These are phyloP conservation scores for Boletellus ananas DNA, from an alignment of 768 basidiomycete species.

Conservation along the genomic window DNA sequence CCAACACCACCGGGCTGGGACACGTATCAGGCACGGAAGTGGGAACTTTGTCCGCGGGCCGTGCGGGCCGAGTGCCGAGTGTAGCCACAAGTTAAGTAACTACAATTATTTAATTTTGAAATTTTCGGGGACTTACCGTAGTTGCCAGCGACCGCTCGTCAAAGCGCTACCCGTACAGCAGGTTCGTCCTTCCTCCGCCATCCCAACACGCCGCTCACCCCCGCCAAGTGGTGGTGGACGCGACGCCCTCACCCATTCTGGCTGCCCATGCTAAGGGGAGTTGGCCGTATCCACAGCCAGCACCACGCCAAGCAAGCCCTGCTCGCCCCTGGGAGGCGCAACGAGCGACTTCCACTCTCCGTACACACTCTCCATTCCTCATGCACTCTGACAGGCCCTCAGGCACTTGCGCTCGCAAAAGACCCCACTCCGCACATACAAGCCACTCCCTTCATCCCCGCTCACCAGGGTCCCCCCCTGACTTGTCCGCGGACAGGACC, in stretches of 20 bases:
- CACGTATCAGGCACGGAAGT: background rate
- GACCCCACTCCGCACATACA: background rate
- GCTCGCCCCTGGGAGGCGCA: slow-evolving; percentile 18
- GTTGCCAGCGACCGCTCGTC: background rate
- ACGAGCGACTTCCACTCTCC: slow-evolving; percentile 18
- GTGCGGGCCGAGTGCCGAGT: background rate
- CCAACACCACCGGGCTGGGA: background rate
- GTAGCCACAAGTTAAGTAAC: too few relatives aligned
- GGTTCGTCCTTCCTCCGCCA: background rate
- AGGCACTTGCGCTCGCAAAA: slow-evolving; percentile 5
- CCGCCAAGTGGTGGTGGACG: slow-evolving; percentile 28
- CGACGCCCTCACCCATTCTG: slow-evolving; percentile 37
- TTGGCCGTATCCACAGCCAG: slow-evolving; percentile 50
- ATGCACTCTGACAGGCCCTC: too few relatives aligned
- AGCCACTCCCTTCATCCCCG: slow-evolving; percentile 2
- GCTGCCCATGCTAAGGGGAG: slow-evolving; percentile 76
- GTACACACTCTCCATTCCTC: slow-evolving; percentile 18
- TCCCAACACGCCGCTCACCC: background rate
- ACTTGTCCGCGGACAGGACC: slow-evolving; percentile 1
- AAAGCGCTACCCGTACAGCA: background rate
- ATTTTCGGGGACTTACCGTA: background rate
- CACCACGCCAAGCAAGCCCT: slow-evolving; percentile 45
- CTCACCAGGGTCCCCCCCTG: background rate
- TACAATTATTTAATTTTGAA: background rate
- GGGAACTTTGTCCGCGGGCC: background rate